phyloP scores from a whole-genome alignment of 2,329 filamentous ascomycete species.

The Colletotrichum simmondsii region DNA sequence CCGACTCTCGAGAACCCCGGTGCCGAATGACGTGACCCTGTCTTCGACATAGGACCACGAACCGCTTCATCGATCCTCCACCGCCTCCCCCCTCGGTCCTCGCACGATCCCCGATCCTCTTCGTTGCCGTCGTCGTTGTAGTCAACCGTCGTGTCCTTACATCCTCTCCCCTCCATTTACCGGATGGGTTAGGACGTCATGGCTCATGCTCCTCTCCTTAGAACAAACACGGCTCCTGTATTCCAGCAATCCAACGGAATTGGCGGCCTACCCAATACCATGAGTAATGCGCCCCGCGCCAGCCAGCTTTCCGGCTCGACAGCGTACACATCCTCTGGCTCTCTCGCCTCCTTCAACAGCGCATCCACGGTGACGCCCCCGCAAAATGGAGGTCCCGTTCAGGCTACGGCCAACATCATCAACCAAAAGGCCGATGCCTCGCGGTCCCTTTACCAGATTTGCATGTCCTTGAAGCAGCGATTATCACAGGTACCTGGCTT shows the following conservation, averaged over 20 bases:
- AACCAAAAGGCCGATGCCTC: slow-evolving; percentile 95
- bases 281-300: slow-evolving; percentile 65
- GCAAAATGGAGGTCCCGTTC: slow-evolving; percentile 69
- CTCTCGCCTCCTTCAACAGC: slow-evolving; percentile 60
- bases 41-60: slow-evolving; percentile 11
- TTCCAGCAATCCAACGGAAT: slow-evolving; percentile 62
- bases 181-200: slow-evolving; percentile 61
- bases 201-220: slow-evolving; percentile 69
- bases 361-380: slow-evolving; percentile 51
- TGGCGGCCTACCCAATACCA: slow-evolving; percentile 56
- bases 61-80: slow-evolving; percentile 25
- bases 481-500: slow-evolving; percentile 87
- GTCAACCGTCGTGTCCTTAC: background rate
- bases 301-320: slow-evolving; percentile 74
- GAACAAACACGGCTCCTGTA: slow-evolving; percentile 68
- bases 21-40: slow-evolving; percentile 32
- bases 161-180: slow-evolving; percentile 26
- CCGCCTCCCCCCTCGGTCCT: background rate
- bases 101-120: slow-evolving; percentile 14
- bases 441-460: slow-evolving; percentile 94
- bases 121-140: background rate
- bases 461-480: slow-evolving; percentile 84
- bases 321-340: slow-evolving; percentile 63
- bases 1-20: slow-evolving; percentile 19
- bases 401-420: slow-evolving; percentile 93